Percentiles rank a stretch among this genome's conserved stretches.
phyloP scores from a whole-genome alignment of 2,329 filamentous ascomycete genomes.

The Colletotrichum sublineola region DNA sequence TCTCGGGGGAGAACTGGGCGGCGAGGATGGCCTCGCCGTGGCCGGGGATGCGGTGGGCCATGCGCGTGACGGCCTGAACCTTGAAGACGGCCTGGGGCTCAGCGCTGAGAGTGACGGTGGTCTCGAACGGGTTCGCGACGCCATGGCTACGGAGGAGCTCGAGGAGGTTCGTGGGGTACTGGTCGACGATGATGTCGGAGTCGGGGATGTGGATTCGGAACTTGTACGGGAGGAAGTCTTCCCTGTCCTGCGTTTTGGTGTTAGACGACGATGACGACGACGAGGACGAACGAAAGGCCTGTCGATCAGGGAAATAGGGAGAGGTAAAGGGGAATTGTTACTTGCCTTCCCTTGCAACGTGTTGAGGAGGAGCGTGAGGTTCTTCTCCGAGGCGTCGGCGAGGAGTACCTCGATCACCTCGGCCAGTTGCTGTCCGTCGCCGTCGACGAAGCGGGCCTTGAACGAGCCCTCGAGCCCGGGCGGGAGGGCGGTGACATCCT shows the following conservation, averaged over 20 bases:
- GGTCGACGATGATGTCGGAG: constrained; percentile 66
- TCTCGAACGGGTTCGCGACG: constrained; percentile 70
- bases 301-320: not conserved
- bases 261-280: not conserved
- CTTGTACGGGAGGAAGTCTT: constrained; percentile 72
- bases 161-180: constrained; percentile 68
- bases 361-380: constrained; percentile 88
- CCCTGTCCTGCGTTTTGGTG: constrained; percentile 57
- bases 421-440: constrained; percentile 78
- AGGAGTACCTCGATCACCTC: constrained; percentile 81
- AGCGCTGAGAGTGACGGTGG: constrained; percentile 67
- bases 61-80: constrained; percentile 91
- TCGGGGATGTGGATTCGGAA: constrained; percentile 71
- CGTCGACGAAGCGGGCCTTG: constrained; percentile 89
- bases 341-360: constrained; percentile 82
- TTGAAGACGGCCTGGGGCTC: constrained; percentile 93
- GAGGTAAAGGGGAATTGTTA: not conserved
- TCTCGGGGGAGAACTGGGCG: constrained; percentile 85
- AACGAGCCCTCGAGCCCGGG: constrained; percentile 80
- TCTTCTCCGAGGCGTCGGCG: constrained; percentile 88
- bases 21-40: constrained; percentile 93
- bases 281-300: not conserved
- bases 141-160: constrained; percentile 68
- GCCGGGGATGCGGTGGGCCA: constrained; percentile 88
- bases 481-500: constrained; percentile 78